Conservation (phyloP, 2,329 filamentous ascomycete species). For the Aspergillus ruber region DNA sequence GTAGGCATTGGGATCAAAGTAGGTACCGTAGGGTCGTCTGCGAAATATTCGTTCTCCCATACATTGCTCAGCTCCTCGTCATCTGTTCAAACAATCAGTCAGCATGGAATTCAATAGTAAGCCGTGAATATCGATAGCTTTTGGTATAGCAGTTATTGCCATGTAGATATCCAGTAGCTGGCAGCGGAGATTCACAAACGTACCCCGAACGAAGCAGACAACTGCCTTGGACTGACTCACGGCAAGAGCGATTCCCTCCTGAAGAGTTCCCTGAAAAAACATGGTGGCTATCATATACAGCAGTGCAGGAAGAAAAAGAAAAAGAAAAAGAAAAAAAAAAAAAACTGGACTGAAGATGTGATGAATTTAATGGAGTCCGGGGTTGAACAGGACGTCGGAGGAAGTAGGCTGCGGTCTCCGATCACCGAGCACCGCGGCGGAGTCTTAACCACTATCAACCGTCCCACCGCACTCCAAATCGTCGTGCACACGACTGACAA, state of each 20-base stretch:
- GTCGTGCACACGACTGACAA: neutral
- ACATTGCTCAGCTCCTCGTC: constrained; percentile 59
- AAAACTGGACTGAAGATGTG: neutral
- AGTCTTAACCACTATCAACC: neutral
- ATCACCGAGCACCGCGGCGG: constrained; percentile 14
- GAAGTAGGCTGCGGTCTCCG: constrained; percentile 11
- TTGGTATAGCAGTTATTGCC: neutral
- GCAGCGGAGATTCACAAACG: constrained; percentile 17
- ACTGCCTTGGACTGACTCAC: constrained; percentile 71
- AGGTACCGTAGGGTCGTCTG: constrained; percentile 42
- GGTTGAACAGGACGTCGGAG: constrained; percentile 6
- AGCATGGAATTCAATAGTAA: neutral
- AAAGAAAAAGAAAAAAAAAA: neutral
- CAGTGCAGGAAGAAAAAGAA: neutral
- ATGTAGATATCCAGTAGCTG: neutral
- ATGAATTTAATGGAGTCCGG: neutral
- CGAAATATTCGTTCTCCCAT: constrained; percentile 65
- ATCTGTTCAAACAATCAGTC: constrained; percentile 44
- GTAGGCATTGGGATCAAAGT: neutral
- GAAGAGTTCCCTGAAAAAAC: constrained; percentile 76
- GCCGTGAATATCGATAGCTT: neutral
- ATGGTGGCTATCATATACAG: constrained; percentile 41
- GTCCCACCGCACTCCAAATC: constrained; percentile 8
- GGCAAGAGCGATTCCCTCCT: constrained; percentile 72
- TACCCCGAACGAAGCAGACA: constrained; percentile 77